These are phyloP conservation scores for Perkinsus marinus DNA, from an alignment of 169 alveolate genomes.

Conservation along the genomic window DNA sequence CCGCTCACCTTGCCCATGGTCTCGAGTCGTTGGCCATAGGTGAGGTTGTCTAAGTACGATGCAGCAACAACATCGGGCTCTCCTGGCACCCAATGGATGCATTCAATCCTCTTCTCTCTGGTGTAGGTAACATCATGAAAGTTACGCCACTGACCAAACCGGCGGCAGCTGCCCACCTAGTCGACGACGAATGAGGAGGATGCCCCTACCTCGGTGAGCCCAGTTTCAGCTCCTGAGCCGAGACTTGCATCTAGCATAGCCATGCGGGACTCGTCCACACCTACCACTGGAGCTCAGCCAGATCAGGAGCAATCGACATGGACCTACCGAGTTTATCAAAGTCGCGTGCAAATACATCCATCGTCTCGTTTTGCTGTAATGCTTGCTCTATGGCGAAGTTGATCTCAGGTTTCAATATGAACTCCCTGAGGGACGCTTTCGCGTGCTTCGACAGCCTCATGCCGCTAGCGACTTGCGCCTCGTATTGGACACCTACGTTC, in stretches of 20 bases:
- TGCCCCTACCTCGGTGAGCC: neutral
- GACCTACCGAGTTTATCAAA: neutral
- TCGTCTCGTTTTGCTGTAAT: neutral
- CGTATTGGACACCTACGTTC: neutral
- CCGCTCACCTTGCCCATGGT: neutral
- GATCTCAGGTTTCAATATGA: neutral
- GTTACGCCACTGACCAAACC: neutral
- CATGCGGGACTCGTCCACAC: neutral
- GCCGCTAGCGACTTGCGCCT: neutral
- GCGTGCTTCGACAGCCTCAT: neutral
- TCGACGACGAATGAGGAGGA: neutral
- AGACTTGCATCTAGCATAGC: neutral
- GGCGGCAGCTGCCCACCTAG: neutral
- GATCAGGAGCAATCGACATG: neutral
- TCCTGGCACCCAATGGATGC: neutral
- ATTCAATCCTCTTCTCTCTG: neutral
- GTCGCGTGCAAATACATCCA: neutral
- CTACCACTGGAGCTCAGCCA: neutral
- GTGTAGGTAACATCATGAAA: neutral
- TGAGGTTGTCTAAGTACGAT: neutral
- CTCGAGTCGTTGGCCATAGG: neutral
- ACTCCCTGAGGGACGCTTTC: neutral
- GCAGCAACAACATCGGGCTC: neutral
- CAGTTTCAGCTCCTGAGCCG: neutral
- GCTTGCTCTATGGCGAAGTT: neutral